A percentile compares a stretch with the other conserved stretches of the same genome.
Evolutionary conservation across 2,329 filamentous ascomycete genomes (phyloP).

Genomic region (Trichoderma sp.): DNA sequence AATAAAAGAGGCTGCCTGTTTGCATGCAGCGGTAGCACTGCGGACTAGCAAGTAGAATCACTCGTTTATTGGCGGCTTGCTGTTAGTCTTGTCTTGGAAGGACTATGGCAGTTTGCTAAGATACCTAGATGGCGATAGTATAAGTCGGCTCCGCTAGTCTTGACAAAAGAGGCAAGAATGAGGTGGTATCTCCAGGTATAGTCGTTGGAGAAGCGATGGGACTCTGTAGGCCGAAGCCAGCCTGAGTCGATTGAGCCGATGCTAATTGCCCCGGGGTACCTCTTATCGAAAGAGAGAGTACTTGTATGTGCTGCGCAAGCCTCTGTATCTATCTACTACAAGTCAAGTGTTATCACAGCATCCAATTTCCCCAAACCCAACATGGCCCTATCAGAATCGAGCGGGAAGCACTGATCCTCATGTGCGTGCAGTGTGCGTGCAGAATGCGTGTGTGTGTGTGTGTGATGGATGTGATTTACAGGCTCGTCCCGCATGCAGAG

Average conservation of each 20-base stretch:
- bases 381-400: not conserved
- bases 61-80: not conserved
- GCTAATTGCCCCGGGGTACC: not conserved
- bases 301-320: no score
- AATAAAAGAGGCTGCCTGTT: not conserved
- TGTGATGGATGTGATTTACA: slow-evolving; percentile 16
- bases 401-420: not conserved
- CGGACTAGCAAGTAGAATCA: not conserved
- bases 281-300: not conserved
- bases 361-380: not conserved
- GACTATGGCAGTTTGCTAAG: not conserved
- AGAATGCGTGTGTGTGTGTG: not conserved
- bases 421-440: not conserved
- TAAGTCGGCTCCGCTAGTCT: not conserved
- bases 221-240: not conserved
- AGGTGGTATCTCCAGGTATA: not conserved
- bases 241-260: not conserved
- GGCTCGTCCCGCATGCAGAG: slow-evolving; percentile 22
- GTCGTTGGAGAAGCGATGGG: not conserved
- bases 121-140: not conserved
- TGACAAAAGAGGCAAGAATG: not conserved
- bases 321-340: not conserved
- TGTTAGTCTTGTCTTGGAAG: not conserved
- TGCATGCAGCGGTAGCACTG: not conserved
- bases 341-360: not conserved